phyloP scores from a whole-genome alignment of 495 filamentous ascomycete genomes.

The Aspergillus cristatus region DNA sequence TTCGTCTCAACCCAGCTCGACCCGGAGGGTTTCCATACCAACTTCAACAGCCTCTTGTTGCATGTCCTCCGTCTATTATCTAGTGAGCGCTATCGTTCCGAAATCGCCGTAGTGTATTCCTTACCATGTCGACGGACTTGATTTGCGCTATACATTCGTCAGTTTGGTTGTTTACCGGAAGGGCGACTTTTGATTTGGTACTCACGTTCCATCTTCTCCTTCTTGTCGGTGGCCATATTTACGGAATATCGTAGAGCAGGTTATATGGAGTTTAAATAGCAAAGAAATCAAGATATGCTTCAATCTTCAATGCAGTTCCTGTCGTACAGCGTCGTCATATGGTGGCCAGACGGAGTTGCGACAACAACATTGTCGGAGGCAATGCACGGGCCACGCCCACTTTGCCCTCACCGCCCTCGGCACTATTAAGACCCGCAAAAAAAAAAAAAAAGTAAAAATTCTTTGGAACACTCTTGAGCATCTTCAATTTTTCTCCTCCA shows the following conservation, averaged over 20 bases:
- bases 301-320: too few species aligned
- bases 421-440: conserved; percentile 23
- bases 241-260: background rate
- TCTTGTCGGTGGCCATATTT: conserved; percentile 48
- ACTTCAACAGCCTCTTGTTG: conserved; percentile 88
- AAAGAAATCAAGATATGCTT: background rate
- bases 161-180: conserved; percentile 14
- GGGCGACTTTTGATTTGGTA: conserved; percentile 2
- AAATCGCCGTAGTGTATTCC: conserved; percentile 5
- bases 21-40: conserved; percentile 48
- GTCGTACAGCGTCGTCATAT: too few species aligned
- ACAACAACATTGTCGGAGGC: conserved; percentile 1
- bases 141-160: conserved; percentile 59
- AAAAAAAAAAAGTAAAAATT: conserved; percentile 23
- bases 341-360: background rate
- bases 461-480: too few species aligned
- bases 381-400: conserved; percentile 10
- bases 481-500: conserved; percentile 7
- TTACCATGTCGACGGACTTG: conserved; percentile 97
- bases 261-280: background rate
- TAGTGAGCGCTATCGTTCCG: conserved; percentile 6
- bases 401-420: conserved; percentile 24
- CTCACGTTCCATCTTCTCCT: conserved; percentile 65
- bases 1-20: conserved; percentile 3
- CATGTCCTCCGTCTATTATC: conserved; percentile 82